Evolutionary conservation across 2,329 filamentous ascomycete genomes (phyloP).

Genomic region (Decorospora gaudefroyi): DNA sequence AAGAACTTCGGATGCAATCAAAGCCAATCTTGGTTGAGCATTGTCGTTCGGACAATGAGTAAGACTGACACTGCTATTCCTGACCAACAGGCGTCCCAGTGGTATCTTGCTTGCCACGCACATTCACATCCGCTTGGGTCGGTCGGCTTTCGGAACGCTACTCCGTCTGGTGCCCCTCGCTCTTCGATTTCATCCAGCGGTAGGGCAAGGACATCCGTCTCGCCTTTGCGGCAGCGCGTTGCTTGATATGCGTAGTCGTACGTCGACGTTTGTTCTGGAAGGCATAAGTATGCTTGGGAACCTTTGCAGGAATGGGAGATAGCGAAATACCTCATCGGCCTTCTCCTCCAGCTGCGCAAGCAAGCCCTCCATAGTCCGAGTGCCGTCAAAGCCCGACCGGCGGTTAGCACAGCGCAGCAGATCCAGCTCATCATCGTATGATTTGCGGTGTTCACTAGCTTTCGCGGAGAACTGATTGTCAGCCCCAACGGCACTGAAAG

Average conservation of each 20-base stretch:
- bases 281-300: neutral
- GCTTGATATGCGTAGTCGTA: constrained; percentile 29
- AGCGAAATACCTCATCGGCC: constrained; percentile 12
- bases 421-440: constrained; percentile 29
- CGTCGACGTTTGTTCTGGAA: constrained; percentile 31
- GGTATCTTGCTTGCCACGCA: neutral
- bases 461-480: constrained; percentile 7
- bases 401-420: constrained; percentile 17
- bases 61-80: too few relatives aligned
- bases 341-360: constrained; percentile 25
- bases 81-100: neutral
- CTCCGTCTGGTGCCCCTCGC: constrained; percentile 2
- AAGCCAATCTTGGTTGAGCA: too few relatives aligned
- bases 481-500: constrained; percentile 19
- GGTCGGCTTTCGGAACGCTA: neutral
- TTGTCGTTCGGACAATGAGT: too few relatives aligned
- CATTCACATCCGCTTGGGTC: neutral
- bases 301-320: too few relatives aligned
- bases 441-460: constrained; percentile 20
- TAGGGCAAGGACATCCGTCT: constrained; percentile 33
- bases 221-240: constrained; percentile 26
- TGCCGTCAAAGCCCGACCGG: constrained; percentile 40
- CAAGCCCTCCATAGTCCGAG: constrained; percentile 25
- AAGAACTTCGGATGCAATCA: too few relatives aligned
- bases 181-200: constrained; percentile 17